phyloP scores from a whole-genome alignment of 768 basidiomycete species.

The Trametes cubensis region DNA sequence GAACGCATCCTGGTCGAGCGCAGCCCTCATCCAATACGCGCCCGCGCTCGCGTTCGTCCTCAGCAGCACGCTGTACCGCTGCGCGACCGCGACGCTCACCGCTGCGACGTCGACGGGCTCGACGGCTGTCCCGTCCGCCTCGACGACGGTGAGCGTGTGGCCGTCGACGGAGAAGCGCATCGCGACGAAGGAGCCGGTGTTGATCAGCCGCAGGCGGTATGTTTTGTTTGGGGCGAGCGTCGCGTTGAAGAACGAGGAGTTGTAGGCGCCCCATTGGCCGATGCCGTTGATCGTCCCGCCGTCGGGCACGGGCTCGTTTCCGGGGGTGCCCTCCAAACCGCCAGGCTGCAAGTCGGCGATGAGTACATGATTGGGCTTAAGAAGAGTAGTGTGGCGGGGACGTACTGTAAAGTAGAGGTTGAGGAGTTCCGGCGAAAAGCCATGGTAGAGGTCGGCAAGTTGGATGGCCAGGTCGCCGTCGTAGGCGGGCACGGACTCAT shows the following conservation, averaged over 20 bases:
- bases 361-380: not conserved
- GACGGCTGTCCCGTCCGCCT: conserved; percentile 51
- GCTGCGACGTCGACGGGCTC: conserved; percentile 42
- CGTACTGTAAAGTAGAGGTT: conserved; percentile 29
- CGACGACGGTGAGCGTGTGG: conserved; percentile 50
- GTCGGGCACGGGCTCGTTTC: conserved; percentile 40
- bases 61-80: conserved; percentile 54
- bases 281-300: conserved; percentile 39
- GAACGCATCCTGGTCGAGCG: conserved; percentile 41
- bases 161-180: conserved; percentile 49
- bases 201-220: conserved; percentile 52
- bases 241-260: conserved; percentile 32
- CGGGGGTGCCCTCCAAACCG: conserved; percentile 36
- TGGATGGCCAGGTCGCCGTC: conserved; percentile 46
- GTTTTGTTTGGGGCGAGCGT: conserved; percentile 35
- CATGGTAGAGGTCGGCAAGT: conserved; percentile 41
- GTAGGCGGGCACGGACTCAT: conserved; percentile 37
- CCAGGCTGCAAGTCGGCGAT: conserved; percentile 22
- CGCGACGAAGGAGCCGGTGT: conserved; percentile 51
- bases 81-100: conserved; percentile 47
- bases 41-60: conserved; percentile 42
- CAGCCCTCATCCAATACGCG: conserved; percentile 44
- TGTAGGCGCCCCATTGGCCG: conserved; percentile 34
- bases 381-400: not conserved
- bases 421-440: conserved; percentile 31